phyloP scores from a whole-genome alignment of 1,284 basidiomycete genomes.

The Rhizoctonia solani region DNA sequence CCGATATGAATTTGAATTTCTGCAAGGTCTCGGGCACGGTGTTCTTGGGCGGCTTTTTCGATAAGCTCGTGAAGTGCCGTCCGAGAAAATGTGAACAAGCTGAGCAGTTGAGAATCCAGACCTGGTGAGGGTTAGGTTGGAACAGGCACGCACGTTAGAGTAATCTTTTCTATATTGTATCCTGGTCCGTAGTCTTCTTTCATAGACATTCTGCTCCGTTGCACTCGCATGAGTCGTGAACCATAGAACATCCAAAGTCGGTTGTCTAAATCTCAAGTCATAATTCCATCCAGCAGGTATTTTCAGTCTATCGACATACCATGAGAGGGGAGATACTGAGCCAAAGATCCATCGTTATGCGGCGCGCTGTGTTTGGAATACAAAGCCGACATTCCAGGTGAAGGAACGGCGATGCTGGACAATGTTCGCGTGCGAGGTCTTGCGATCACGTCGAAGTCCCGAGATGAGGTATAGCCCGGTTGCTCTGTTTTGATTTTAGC shows the following conservation, averaged over 20 bases:
- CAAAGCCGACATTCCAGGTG: not conserved
- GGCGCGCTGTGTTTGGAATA: not conserved
- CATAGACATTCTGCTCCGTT: not conserved
- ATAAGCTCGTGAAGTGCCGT: conserved; percentile 52
- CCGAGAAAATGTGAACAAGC: conserved; percentile 56
- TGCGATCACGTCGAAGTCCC: conserved; percentile 16
- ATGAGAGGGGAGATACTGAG: conserved; percentile 1
- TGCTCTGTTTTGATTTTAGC: not conserved
- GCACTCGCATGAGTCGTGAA: not conserved
- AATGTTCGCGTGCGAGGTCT: not conserved
- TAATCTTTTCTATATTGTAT: conserved; percentile 4
- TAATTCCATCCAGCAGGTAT: too few species aligned
- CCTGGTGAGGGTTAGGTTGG: not conserved
- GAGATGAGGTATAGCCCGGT: not conserved
- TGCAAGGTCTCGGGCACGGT: conserved; percentile 51
- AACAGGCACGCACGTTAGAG: conserved; percentile 12
- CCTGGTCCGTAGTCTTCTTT: not conserved
- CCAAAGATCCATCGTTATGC: not conserved
- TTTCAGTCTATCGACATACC: too few species aligned
- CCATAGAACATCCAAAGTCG: not conserved
- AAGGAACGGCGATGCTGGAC: not conserved
- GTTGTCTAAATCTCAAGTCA: too few species aligned
- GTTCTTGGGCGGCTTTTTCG: conserved; percentile 52
- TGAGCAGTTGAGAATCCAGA: conserved; percentile 38
- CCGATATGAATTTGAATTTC: conserved; percentile 52